Percentiles rank a stretch among this genome's conserved stretches.
phyloP scores from a whole-genome alignment of 306 rosid genomes.

The Luffa aegyptiaca region DNA sequence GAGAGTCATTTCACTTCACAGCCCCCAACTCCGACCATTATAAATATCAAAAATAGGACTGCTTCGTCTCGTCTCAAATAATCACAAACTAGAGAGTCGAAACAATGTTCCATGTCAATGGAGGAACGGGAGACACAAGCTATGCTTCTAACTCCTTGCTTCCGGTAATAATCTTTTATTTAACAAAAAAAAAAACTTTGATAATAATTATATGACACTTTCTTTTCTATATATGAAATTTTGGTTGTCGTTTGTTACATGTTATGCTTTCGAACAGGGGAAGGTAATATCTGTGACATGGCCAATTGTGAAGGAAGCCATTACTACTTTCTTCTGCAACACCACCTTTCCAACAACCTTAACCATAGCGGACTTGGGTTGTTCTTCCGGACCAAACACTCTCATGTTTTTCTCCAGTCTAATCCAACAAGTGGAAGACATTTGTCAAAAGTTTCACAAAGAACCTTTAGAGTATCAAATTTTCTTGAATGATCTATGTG shows the following conservation, averaged over 20 bases:
- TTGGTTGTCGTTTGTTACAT: too few relatives aligned
- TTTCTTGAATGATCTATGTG: neutral
- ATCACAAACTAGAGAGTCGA: neutral
- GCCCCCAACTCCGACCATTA: too few relatives aligned
- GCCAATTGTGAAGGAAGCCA: neutral
- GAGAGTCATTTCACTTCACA: too few relatives aligned
- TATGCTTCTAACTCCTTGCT: neutral
- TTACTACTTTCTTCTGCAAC: neutral
- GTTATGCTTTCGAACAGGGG: neutral
- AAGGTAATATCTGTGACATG: neutral
- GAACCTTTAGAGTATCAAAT: neutral
- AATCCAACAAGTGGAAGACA: neutral
- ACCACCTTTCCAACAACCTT: neutral
- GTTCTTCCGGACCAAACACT: neutral
- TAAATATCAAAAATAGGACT: too few relatives aligned
- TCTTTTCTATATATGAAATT: too few relatives aligned
- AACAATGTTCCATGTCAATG: neutral
- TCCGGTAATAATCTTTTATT: neutral
- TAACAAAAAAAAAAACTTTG: too few relatives aligned
- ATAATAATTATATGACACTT: too few relatives aligned
- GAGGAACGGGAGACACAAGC: neutral
- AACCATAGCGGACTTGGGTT: neutral
- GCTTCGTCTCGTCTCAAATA: too few relatives aligned
- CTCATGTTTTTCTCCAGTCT: neutral
- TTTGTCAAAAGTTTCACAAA: neutral